Evolutionary conservation across 202 grass and related monocot species (phyloP), one percentile per base, ranked within the genome.

Genomic region (Setaria italica): DNA sequence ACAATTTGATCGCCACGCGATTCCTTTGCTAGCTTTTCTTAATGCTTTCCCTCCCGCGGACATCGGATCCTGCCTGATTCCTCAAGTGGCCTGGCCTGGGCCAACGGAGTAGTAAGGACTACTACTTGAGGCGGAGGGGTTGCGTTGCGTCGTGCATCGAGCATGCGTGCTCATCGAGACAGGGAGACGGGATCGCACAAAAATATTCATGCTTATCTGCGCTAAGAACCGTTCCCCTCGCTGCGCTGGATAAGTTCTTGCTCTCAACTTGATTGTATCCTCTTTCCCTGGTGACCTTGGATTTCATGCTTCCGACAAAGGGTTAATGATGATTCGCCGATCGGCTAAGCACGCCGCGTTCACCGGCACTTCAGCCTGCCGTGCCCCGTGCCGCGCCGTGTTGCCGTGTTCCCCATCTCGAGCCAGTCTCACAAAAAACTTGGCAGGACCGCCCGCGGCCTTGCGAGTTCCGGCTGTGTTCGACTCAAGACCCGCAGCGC

Each of bases 171-270:
- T 68, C 42, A 29, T 55, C n/a, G 32, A 68, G 78, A 66, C 39
- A 41, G 15, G 19, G 19, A 46, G 2, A 82, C 58, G 76, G 42
- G 39, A 53, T 49, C 33, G 32, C 43, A 65, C 53, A 49, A 43
- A 59, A 65, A 80, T 20, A 84, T 87, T 90, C 89, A n/a, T 70
- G 25, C 82, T 71, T 65, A 85, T 85, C 78, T 62, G 1, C 62
- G 10, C 11, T 5, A 71, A 72, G 58, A 84, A 17, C 15, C 25
- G 19, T 0, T 9, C 66, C 47, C 11, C 34, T 53, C 48, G 11
- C 21, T 49, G 30, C 7, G 65, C 11, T 4, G 70, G 80, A 88
- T 83, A 71, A 71, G 72, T 64, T 51, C 25, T 48, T 20, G 53
- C 62, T 66, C 48, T 19, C 43, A 72, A 51, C n/a, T 62, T 29